Conservation (phyloP, 805 yeast species). For the Candida berthetii region DNA sequence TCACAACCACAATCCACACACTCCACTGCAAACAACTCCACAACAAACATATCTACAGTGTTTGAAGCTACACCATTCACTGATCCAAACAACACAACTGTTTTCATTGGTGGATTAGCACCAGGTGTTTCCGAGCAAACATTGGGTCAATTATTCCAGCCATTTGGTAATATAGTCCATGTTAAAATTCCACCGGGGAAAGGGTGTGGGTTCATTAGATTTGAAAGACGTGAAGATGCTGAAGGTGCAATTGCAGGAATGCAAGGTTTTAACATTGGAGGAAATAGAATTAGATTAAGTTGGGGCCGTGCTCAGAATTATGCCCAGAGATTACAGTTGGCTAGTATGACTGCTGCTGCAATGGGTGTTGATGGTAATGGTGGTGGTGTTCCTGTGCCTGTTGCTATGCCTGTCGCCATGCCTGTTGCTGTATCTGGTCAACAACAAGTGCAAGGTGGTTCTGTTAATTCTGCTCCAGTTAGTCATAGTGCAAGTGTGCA, state of each 20-base stretch:
- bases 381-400: no score
- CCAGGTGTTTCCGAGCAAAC: conserved; percentile 57
- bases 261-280: conserved; percentile 78
- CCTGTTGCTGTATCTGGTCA: neutral
- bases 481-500: neutral
- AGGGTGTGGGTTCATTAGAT: conserved; percentile 75
- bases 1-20: neutral
- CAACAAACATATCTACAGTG: conserved; percentile 1
- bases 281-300: conserved; percentile 62
- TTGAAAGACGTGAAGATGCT: conserved; percentile 62
- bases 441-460: neutral
- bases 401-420: neutral
- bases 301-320: conserved; percentile 57
- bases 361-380: neutral
- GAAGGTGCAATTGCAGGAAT: conserved; percentile 71
- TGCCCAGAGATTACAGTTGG: conserved; percentile 13
- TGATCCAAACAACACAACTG: conserved; percentile 67
- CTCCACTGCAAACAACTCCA: neutral
- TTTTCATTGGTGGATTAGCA: conserved; percentile 74
- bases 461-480: neutral
- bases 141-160: conserved; percentile 54
- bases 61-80: conserved; percentile 21
- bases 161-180: conserved; percentile 65
- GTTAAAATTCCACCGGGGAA: conserved; percentile 76
- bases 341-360: conserved; percentile 11